Evolutionary conservation across 352 stramenopile genomes (phyloP), one percentile per base, ranked within the genome.

Genomic region (Pythium aphanidermatum): DNA sequence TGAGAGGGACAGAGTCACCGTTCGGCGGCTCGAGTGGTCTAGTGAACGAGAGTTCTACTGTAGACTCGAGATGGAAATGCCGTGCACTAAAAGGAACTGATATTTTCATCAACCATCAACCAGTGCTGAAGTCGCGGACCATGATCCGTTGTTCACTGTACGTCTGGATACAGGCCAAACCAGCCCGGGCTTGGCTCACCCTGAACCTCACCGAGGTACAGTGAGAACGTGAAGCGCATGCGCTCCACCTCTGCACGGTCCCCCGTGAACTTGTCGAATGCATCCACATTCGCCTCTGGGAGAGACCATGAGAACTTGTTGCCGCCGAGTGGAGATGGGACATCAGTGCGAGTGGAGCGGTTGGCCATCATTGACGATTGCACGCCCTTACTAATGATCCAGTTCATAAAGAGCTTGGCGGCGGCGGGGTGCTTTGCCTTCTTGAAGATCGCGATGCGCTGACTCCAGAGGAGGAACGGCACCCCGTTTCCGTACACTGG

Each of bases 371-470:
- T 16, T 7, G 42, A 64, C 29, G 39, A 61, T 49, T 82, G 66
- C 9, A 51, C 35, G 3, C 69, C 46, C 34, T 72, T 60, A 27
- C 54, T 65, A 19, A 71, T 29, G 39, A 65, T 40, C 68, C 71
- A 80, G 63, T 80, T 83, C 46, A 78, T 36, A 44, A 83, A 68
- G 16, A 83, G 55, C 57, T 83, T 83, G 43, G 68, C 65, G 1
- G 67, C 65, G 2, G 71, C 71, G 4, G 55, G 57, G 40, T 80
- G 62, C 44, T 66, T 74, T 19, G 65, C 65, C 48, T 84, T 75
- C 46, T 69, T 68, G 16, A 85, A 37, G 59, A 82, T 79, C 21
- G 68, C 67, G 26, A 80, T 60, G 51, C 68, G 65, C 50, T 83
- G 71, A 23, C 65, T 65, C 68, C 68, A 83, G 4, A 51, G 29